These are phyloP conservation scores for Neoboletus brunneissimus DNA, from an alignment of 768 basidiomycete genomes.

Conservation along the genomic window DNA sequence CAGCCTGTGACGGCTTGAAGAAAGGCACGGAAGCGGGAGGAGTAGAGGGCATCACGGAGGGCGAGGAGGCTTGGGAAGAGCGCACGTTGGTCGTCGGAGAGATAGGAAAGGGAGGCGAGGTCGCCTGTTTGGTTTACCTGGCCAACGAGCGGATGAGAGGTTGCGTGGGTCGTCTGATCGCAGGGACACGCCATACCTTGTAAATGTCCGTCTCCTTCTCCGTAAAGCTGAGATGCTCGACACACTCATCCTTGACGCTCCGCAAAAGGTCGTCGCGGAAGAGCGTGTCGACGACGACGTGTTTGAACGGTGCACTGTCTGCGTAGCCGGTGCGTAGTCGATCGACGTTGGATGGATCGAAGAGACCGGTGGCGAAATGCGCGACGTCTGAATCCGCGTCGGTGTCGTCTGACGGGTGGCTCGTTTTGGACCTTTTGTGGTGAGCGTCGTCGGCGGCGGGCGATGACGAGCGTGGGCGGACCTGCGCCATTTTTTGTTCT, in stretches of 20 bases:
- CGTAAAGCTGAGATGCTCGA: constrained; percentile 73
- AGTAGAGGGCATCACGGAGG: constrained; percentile 92
- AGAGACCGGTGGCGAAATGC: constrained; percentile 42
- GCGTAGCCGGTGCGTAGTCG: constrained; percentile 55
- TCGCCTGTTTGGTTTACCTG: constrained; percentile 98
- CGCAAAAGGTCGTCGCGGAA: constrained; percentile 81
- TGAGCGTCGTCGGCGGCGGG: constrained; percentile 30
- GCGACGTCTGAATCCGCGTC: constrained; percentile 13
- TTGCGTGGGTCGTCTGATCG: not conserved
- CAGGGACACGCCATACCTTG: constrained; percentile 57
- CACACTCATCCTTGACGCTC: constrained; percentile 81
- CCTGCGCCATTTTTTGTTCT: constrained; percentile 39
- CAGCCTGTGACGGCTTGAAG: constrained; percentile 87
- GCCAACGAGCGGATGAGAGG: not conserved
- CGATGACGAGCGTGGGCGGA: constrained; percentile 46
- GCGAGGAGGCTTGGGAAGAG: constrained; percentile 76
- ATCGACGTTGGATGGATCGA: constrained; percentile 56
- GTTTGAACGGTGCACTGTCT: constrained; percentile 70
- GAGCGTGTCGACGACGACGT: constrained; percentile 75
- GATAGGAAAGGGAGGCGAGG: constrained; percentile 87
- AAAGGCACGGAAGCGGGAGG: constrained; percentile 74
- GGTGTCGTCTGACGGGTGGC: constrained; percentile 28
- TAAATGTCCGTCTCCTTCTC: constrained; percentile 99
- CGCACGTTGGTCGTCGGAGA: constrained; percentile 71
- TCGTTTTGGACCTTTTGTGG: constrained; percentile 39